A percentile compares a stretch with the other conserved stretches of the same genome.
These are phyloP conservation scores for Colletotrichum sp. DNA, from an alignment of 2,329 filamentous ascomycete species.

Conservation along the genomic window DNA sequence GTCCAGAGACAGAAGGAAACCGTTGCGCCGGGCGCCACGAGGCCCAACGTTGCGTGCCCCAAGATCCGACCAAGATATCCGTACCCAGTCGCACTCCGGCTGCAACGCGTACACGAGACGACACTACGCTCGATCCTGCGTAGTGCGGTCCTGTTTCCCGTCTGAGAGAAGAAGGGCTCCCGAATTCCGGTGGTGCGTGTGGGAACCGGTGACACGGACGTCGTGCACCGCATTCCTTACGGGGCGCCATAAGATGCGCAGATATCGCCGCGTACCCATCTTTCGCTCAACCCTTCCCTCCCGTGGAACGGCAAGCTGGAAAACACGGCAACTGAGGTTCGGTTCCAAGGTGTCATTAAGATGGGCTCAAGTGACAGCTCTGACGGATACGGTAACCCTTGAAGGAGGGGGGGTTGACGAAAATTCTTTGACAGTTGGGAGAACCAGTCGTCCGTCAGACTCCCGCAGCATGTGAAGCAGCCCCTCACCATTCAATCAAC, in stretches of 20 bases:
- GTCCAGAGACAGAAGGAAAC: background rate
- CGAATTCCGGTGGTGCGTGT: conserved; percentile 5
- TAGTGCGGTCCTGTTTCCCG: background rate
- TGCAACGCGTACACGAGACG: background rate
- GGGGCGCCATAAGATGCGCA: conserved; percentile 9
- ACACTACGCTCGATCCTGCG: background rate
- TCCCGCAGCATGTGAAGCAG: conserved; percentile 4
- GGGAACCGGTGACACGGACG: conserved; percentile 2
- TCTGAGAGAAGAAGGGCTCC: background rate
- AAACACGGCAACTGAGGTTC: conserved; percentile 1
- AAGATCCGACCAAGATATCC: conserved; percentile 3
- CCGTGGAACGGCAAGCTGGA: background rate
- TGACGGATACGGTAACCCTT: background rate
- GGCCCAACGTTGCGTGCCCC: background rate
- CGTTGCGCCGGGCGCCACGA: conserved; percentile 3
- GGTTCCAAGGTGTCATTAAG: background rate
- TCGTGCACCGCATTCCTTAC: background rate
- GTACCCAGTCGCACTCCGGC: background rate
- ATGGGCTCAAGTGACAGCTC: background rate
- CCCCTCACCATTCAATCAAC: background rate
- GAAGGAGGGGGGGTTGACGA: background rate
- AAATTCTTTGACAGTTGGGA: background rate
- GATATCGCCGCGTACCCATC: conserved; percentile 7
- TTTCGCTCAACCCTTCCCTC: background rate
- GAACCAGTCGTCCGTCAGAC: background rate